Evolutionary conservation across 179 eudicot species (phyloP).

Genomic region (Actinidia arguta): DNA sequence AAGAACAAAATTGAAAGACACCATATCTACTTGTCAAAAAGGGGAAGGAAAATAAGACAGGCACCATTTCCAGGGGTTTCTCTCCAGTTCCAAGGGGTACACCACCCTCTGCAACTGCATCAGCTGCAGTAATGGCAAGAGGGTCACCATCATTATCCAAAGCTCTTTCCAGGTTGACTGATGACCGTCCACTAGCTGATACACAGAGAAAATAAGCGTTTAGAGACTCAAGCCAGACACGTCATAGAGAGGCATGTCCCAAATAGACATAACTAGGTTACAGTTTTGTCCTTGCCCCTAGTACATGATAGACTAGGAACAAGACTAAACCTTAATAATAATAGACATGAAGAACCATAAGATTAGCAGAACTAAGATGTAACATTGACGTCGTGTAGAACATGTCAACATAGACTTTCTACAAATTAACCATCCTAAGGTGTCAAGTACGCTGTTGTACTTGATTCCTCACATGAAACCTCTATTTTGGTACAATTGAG

Average conservation of each 20-base stretch:
- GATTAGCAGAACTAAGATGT: background rate
- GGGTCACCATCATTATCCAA: constrained; percentile 91
- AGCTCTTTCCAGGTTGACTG: constrained; percentile 76
- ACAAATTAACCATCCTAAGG: too few species aligned
- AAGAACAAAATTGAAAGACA: background rate
- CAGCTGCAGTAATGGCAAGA: constrained; percentile 86
- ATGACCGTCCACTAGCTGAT: constrained; percentile 73
- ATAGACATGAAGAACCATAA: background rate
- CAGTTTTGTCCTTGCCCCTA: background rate
- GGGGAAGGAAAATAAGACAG: background rate
- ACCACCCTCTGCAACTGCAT: constrained; percentile 69
- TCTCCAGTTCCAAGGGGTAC: constrained; percentile 91
- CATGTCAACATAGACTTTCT: too few species aligned
- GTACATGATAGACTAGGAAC: too few species aligned
- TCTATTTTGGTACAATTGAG: too few species aligned
- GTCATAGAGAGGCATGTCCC: background rate
- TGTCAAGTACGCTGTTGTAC: too few species aligned
- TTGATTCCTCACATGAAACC: too few species aligned
- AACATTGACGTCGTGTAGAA: background rate
- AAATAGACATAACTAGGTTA: background rate
- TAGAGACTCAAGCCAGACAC: background rate
- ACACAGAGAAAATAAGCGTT: constrained; percentile 22
- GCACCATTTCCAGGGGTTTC: constrained; percentile 80
- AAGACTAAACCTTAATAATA: too few species aligned
- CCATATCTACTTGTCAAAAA: background rate